Evolutionary conservation across 129 eudicot species (phyloP).

Genomic region (Helianthus annuus): HanXRQr2.0-SUNRISE NC_035439.2:142884781-142885280

Average conservation of each 20-base stretch:
- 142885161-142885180: constrained; percentile 7
- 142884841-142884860: constrained; percentile 24
- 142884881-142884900: constrained; percentile 40
- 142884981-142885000: constrained; percentile 53
- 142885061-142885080: constrained; percentile 65
- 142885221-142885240: constrained; percentile 91
- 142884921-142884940: constrained; percentile 70
- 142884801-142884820: no score
- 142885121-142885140: constrained; percentile 56
- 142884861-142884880: constrained; percentile 42
- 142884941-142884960: constrained; percentile 46
- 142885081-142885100: constrained; percentile 53
- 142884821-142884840: no score
- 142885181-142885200: constrained; percentile 53
- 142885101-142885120: constrained; percentile 62
- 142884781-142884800: constrained; percentile 44
- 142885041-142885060: constrained; percentile 52
- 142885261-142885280: constrained; percentile 67
- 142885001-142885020: constrained; percentile 58
- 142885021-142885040: constrained; percentile 74
- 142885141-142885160: constrained; percentile 34
- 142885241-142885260: constrained; percentile 70
- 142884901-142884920: constrained; percentile 49
- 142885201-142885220: constrained; percentile 78
- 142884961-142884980: constrained; percentile 13